phyloP scores from a whole-genome alignment of 306 rosid genomes.

The Cicer pinnatifidum region DNA sequence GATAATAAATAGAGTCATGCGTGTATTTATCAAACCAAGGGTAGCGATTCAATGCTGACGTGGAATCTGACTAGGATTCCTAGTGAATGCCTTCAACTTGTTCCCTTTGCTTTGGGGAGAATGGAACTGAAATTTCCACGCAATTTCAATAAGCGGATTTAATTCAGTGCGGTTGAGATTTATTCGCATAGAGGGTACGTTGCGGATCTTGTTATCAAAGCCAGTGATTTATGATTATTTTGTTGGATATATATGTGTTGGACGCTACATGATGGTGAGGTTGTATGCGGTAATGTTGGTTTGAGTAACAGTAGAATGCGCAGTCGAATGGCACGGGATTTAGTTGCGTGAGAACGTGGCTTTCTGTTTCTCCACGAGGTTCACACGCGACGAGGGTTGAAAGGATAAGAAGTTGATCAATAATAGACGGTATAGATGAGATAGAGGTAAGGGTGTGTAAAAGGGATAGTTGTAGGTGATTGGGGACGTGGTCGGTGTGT shows the following conservation, averaged over 20 bases:
- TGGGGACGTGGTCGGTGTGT: not conserved
- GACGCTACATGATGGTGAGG: not conserved
- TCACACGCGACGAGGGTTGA: conserved; percentile 36
- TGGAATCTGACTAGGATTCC: conserved; percentile 22
- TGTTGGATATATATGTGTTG: not conserved
- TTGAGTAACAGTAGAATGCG: not conserved
- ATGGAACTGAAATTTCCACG: not conserved
- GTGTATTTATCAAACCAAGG: not conserved
- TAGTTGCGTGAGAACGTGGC: conserved; percentile 45
- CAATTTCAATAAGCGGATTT: not conserved
- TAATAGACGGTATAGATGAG: conserved; percentile 10
- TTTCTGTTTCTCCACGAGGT: conserved; percentile 45
- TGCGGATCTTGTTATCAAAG: not conserved
- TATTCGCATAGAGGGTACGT: not conserved
- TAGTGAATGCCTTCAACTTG: not conserved
- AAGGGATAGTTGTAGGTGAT: not conserved
- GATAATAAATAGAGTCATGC: conserved; percentile 16
- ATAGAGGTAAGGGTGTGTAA: not conserved
- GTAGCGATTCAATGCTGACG: conserved; percentile 1
- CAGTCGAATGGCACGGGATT: conserved; percentile 41
- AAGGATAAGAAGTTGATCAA: not conserved
- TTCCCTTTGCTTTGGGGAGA: conserved; percentile 17
- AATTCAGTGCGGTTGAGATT: not conserved
- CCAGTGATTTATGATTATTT: not conserved
- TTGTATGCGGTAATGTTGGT: not conserved